Percentiles rank a stretch among this genome's conserved stretches.
These are phyloP conservation scores for Solanum chiquidenum DNA, from an alignment of 257 asterid genomes.

Conservation along the genomic window DNA sequence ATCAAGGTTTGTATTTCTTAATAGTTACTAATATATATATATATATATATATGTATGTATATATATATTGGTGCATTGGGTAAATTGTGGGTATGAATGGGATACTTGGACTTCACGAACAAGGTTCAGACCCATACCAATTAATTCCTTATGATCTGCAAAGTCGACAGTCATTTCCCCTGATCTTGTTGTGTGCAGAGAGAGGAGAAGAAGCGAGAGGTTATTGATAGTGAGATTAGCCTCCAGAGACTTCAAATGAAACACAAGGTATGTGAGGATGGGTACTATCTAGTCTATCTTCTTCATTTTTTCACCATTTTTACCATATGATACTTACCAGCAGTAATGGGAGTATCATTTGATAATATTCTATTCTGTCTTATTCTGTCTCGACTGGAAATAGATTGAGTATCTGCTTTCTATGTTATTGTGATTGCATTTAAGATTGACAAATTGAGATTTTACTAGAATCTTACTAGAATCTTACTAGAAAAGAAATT, in stretches of 20 bases:
- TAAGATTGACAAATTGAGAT: neutral
- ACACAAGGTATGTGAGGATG: conserved; percentile 56
- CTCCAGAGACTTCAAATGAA: conserved; percentile 88
- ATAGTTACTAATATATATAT: neutral
- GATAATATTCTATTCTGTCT: neutral
- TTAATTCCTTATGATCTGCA: neutral
- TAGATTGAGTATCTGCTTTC: neutral
- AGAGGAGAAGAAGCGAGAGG: conserved; percentile 92
- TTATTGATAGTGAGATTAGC: conserved; percentile 73
- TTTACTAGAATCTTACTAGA: neutral
- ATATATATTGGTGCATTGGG: neutral
- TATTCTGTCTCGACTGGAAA: neutral
- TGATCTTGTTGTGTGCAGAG: conserved; percentile 41
- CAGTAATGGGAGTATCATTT: neutral
- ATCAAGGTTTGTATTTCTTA: conserved; percentile 47
- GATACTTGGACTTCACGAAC: neutral
- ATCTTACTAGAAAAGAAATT: neutral
- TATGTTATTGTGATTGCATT: neutral
- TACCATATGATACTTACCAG: neutral
- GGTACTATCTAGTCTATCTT: neutral
- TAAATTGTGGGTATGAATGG: neutral
- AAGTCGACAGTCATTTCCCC: neutral
- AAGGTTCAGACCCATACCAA: neutral
- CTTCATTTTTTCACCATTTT: neutral
- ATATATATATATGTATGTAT: neutral